Conservation (phyloP, 257 asterid species). For the Petrea volubilis region DNA sequence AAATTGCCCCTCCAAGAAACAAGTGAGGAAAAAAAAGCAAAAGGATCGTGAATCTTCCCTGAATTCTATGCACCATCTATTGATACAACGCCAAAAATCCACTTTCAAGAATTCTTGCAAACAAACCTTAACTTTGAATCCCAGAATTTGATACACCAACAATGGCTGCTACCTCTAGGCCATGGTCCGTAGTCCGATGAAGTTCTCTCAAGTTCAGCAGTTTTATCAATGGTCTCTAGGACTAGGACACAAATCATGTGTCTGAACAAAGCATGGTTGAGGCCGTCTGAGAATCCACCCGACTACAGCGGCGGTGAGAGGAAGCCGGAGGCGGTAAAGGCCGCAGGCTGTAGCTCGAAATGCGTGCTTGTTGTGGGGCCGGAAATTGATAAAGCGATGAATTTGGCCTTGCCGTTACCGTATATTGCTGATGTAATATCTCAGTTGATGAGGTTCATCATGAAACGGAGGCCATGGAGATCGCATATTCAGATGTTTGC, state of each 20-base stretch:
- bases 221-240: slow-evolving; percentile 1
- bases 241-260: slow-evolving; percentile 25
- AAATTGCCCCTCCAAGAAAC: slow-evolving; percentile 35
- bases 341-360: slow-evolving; percentile 22
- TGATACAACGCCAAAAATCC: background rate
- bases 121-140: background rate
- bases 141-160: background rate
- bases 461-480: slow-evolving; percentile 39
- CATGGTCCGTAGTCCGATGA: slow-evolving; percentile 7
- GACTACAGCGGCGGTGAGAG: slow-evolving; percentile 19
- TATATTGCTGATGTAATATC: slow-evolving; percentile 29
- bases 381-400: slow-evolving; percentile 30
- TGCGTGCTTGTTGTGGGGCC: slow-evolving; percentile 42
- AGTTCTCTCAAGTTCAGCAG: slow-evolving; percentile 2
- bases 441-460: slow-evolving; percentile 28
- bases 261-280: slow-evolving; percentile 30
- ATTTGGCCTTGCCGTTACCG: slow-evolving; percentile 32
- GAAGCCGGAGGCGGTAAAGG: slow-evolving; percentile 36
- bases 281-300: slow-evolving; percentile 18
- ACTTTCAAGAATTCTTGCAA: background rate
- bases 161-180: slow-evolving; percentile 51
- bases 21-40: slow-evolving; percentile 33
- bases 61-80: slow-evolving; percentile 20
- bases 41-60: slow-evolving; percentile 51
- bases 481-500: slow-evolving; percentile 50